Evolutionary conservation across 1,284 basidiomycete species (phyloP).

Genomic region (Exobasidium rhododendri): DNA sequence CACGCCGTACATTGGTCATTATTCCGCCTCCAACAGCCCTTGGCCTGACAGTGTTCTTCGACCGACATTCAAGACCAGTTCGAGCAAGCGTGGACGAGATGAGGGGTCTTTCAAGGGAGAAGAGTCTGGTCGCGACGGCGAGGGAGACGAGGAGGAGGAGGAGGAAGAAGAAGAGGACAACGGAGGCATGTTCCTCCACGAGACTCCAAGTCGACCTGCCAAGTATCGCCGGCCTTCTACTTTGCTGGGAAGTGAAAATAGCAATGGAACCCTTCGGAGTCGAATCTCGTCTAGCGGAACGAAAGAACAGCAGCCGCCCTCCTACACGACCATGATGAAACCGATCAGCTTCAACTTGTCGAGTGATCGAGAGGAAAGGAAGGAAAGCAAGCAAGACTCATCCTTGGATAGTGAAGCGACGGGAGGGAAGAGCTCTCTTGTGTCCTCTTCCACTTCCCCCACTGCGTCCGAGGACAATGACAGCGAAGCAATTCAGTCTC

Average conservation of each 20-base stretch:
- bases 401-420: not conserved
- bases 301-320: not conserved
- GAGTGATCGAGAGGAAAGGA: not conserved
- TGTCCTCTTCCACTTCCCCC: not conserved
- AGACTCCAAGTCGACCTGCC: constrained; percentile 11
- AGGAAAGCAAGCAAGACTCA: not conserved
- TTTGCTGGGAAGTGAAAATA: constrained; percentile 4
- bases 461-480: not conserved
- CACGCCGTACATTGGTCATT: constrained; percentile 8
- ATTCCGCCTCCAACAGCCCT: constrained; percentile 11
- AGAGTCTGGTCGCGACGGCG: constrained; percentile 5
- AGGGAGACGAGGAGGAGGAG: constrained; percentile 10
- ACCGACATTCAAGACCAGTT: constrained; percentile 2
- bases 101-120: not conserved
- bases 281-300: not conserved
- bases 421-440: not conserved
- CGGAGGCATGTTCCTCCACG: not conserved
- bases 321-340: too few relatives aligned
- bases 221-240: not conserved
- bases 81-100: constrained; percentile 7
- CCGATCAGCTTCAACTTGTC: not conserved
- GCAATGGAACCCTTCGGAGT: not conserved
- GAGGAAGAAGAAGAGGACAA: constrained; percentile 16
- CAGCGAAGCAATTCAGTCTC: not conserved
- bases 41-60: constrained; percentile 10